Base-by-base conservation (phyloP, 139 green algal species). In the Diplosphaera chodatii region DNA sequence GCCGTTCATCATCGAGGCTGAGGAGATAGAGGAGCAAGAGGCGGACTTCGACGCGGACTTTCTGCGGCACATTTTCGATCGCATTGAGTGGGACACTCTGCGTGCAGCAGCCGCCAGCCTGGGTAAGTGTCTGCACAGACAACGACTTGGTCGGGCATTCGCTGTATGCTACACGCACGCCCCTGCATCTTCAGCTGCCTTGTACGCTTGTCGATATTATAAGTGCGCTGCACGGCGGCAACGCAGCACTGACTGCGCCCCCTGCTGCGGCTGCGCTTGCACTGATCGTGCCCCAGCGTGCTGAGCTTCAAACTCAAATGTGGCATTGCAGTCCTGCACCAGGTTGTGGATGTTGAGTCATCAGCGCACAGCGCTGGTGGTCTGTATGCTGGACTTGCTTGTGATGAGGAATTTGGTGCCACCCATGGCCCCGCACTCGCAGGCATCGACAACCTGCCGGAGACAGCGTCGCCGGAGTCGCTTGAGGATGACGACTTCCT, bases 1-100 rank as follows among this genome's bases (percentile, higher is more conserved):
- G 13, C 82, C 84, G n/a, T 72, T 88, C 6, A 74, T 77, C 22
- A 80, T 88, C 1, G 69, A 78, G 31, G 77, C 70, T 4, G 40
- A 64, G 22, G 78, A 92, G 64, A 74, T 93, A 3, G 85, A 91
- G 70, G 77, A 80, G 27, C 64, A 78, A 40, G 90, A 97, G 64
- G 84, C 83, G 31, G 94, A 98, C 69, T 98, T 90, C 71, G 87
- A 96, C 72, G 82, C 89, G 78, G 86, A 97, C 16, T 98, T 98
- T 66, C 67, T 98, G 59, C 74, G 88, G 55, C 86, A 96, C 78
- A 97, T 98, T 56, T 96, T 89, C 37, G 84, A 87, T 0, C 79
- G 92, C 56, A 80, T 98, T 41, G 76, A 97, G 28, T 99, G 89
- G 88, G 68, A 64, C 0, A 93, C 91, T 0, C 85, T 99, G 16